Percentiles rank a stretch among this genome's conserved stretches.
Evolutionary conservation across 257 asterid species (phyloP).

Genomic region (Marsdenia floribunda): DNA sequence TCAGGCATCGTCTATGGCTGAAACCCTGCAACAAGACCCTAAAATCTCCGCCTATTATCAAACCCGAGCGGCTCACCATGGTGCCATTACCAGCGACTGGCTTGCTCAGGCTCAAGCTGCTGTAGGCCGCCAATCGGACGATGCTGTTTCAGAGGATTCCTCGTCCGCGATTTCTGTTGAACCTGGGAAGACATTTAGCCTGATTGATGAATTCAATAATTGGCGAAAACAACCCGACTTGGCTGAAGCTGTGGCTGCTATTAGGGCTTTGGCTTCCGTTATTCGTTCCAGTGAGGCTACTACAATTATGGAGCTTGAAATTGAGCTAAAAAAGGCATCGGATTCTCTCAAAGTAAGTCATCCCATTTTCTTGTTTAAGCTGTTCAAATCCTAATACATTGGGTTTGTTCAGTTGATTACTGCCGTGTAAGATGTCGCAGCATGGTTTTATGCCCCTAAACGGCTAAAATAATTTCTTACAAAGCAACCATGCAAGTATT

Average conservation of each 20-base stretch:
- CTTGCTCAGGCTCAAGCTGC: conserved; percentile 87
- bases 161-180: conserved; percentile 21
- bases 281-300: conserved; percentile 79
- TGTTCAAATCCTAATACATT: neutral
- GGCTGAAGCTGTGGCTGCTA: conserved; percentile 99
- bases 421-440: neutral
- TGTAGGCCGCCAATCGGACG: conserved; percentile 32
- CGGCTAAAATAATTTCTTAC: neutral
- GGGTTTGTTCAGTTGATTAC: neutral
- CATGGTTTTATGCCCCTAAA: neutral
- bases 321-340: conserved; percentile 80
- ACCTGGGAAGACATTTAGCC: conserved; percentile 39
- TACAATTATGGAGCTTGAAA: conserved; percentile 92
- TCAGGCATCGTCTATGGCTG: conserved; percentile 36
- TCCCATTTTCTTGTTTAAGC: neutral
- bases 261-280: conserved; percentile 88
- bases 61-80: conserved; percentile 89
- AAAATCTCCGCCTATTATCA: conserved; percentile 71
- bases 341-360: conserved; percentile 74
- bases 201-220: conserved; percentile 73
- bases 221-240: conserved; percentile 89
- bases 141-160: conserved; percentile 24
- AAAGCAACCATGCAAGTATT: neutral
- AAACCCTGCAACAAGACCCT: conserved; percentile 39
- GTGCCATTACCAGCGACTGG: conserved; percentile 91